Conservation (phyloP, 2,329 filamentous ascomycete genomes). For the Sordariomycetes sp. region DNA sequence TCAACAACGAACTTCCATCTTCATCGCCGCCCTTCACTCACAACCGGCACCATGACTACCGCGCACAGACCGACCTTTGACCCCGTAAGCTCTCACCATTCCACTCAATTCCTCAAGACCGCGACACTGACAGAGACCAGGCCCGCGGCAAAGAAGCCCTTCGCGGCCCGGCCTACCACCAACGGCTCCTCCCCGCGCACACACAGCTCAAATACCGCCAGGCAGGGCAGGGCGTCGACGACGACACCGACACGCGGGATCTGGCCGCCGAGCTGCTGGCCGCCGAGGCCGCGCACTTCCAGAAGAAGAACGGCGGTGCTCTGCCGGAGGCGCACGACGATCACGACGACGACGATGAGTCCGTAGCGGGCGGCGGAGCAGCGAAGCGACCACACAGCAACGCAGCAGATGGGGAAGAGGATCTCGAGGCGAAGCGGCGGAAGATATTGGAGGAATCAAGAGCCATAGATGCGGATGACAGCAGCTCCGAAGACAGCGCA, state of each 20-base stretch:
- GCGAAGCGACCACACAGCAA: constrained; percentile 48
- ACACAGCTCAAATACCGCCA: constrained; percentile 84
- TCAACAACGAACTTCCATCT: neutral
- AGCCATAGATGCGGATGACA: constrained; percentile 73
- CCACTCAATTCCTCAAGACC: constrained; percentile 1
- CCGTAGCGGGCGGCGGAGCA: constrained; percentile 21
- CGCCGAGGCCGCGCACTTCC: constrained; percentile 80
- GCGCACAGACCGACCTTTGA: constrained; percentile 89
- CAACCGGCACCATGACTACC: constrained; percentile 44
- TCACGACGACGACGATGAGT: constrained; percentile 35
- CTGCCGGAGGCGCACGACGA: constrained; percentile 35
- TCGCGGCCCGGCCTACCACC: constrained; percentile 89
- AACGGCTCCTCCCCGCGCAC: constrained; percentile 87
- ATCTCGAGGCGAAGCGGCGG: constrained; percentile 72
- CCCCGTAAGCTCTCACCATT: constrained; percentile 52
- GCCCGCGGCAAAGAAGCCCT: constrained; percentile 91
- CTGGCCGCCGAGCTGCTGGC: constrained; percentile 82
- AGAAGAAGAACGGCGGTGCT: constrained; percentile 66
- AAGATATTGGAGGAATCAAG: constrained; percentile 81
- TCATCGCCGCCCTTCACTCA: neutral
- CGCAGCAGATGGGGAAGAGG: constrained; percentile 39
- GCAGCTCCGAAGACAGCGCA: constrained; percentile 27
- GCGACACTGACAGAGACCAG: constrained; percentile 26
- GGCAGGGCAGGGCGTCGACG: constrained; percentile 74
- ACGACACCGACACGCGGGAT: constrained; percentile 70